Evolutionary conservation across 2,329 filamentous ascomycete species (phyloP).

Genomic region (Zalaria sp.): DNA sequence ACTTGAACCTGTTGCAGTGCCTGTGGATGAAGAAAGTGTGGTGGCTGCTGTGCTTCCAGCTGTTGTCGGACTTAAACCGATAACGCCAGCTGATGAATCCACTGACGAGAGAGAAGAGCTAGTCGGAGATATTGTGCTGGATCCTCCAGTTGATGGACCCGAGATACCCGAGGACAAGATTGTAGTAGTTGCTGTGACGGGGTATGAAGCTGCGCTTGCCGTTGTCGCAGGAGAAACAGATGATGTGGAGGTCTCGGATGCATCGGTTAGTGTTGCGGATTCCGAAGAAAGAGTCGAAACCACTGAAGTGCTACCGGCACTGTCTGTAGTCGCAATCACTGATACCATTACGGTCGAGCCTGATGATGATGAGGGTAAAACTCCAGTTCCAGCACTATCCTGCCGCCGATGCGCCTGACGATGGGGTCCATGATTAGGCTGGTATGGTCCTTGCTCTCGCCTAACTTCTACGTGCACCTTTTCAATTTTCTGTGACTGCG

Average conservation of each 20-base stretch:
- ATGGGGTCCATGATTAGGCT: slow-evolving; percentile 1
- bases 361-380: slow-evolving; percentile 1
- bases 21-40: background rate
- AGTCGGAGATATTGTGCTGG: background rate
- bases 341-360: background rate
- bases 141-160: background rate
- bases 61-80: slow-evolving; percentile 1
- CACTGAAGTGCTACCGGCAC: background rate
- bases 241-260: background rate
- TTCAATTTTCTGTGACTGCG: background rate
- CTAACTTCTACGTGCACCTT: slow-evolving; percentile 3
- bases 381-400: background rate
- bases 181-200: background rate
- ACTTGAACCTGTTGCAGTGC: background rate
- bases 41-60: background rate
- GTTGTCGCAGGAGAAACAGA: background rate
- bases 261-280: background rate
- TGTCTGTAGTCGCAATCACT: background rate
- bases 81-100: slow-evolving; percentile 4
- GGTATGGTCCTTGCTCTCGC: slow-evolving; percentile 2
- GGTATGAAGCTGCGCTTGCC: background rate
- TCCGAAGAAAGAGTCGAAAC: background rate
- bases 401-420: slow-evolving; percentile 4
- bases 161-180: background rate
- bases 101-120: slow-evolving; percentile 1